Percentiles rank a stretch among this genome's conserved stretches.
These are phyloP conservation scores for Aspergillus viridinutans DNA, from an alignment of 2,329 filamentous ascomycete species.

Conservation along the genomic window DNA sequence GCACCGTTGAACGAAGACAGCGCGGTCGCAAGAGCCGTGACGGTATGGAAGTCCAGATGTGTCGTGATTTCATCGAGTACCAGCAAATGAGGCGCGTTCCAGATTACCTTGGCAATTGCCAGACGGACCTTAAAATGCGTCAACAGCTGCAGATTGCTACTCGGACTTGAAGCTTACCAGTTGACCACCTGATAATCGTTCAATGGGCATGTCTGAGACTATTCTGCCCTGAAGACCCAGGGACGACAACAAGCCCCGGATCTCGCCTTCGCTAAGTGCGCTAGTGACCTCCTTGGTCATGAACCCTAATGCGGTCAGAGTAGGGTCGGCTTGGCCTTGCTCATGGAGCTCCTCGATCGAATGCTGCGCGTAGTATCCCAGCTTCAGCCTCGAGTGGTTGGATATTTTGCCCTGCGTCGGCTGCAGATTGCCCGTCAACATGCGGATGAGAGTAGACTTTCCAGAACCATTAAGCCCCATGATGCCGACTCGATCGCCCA, in stretches of 20 bases:
- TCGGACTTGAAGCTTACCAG: slow-evolving; percentile 49
- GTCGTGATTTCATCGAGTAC: slow-evolving; percentile 80
- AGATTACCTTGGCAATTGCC: slow-evolving; percentile 66
- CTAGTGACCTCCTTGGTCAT: slow-evolving; percentile 54
- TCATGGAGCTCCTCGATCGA: slow-evolving; percentile 65
- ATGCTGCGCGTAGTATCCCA: slow-evolving; percentile 78
- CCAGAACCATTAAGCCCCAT: slow-evolving; percentile 76
- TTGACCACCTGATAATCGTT: slow-evolving; percentile 75
- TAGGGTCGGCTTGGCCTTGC: slow-evolving; percentile 48
- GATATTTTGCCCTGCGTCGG: slow-evolving; percentile 61
- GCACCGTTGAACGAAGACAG: slow-evolving; percentile 68
- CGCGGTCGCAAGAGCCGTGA: slow-evolving; percentile 64
- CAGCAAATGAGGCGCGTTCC: slow-evolving; percentile 65
- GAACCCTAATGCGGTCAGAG: slow-evolving; percentile 62
- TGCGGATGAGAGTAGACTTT: slow-evolving; percentile 72
- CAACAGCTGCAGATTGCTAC: neutral
- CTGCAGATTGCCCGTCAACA: slow-evolving; percentile 59
- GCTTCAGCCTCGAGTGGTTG: slow-evolving; percentile 63
- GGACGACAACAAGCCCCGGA: slow-evolving; percentile 62
- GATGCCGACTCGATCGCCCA: slow-evolving; percentile 70
- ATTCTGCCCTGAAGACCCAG: slow-evolving; percentile 67
- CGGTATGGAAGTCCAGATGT: slow-evolving; percentile 78
- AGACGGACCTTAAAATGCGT: slow-evolving; percentile 44
- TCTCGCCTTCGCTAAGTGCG: slow-evolving; percentile 60
- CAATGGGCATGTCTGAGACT: slow-evolving; percentile 68